A percentile compares a stretch with the other conserved stretches of the same genome.
Evolutionary conservation across 208 protist species (phyloP).

Genomic region (Histomonas meleagridis): DNA sequence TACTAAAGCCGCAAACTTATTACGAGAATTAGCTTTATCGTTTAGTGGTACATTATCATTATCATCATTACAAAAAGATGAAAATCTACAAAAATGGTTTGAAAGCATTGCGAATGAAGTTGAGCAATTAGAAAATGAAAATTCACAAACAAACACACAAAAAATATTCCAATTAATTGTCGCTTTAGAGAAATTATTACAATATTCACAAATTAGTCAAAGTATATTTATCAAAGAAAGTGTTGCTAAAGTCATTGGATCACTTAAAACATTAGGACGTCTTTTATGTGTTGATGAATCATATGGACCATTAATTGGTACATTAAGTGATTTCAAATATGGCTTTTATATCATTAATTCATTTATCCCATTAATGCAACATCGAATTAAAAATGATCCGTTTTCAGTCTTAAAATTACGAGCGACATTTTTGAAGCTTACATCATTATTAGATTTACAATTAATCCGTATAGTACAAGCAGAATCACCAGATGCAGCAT

Average conservation of each 20-base stretch:
- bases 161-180: constrained; percentile 81
- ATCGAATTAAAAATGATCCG: constrained; percentile 63
- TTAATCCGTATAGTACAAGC: constrained; percentile 72
- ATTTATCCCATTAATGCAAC: constrained; percentile 77
- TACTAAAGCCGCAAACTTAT: constrained; percentile 52
- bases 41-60: constrained; percentile 73
- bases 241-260: not conserved
- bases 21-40: constrained; percentile 67
- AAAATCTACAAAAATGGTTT: constrained; percentile 79
- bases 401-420: constrained; percentile 62
- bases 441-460: constrained; percentile 77
- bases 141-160: constrained; percentile 61
- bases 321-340: constrained; percentile 81
- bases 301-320: constrained; percentile 51
- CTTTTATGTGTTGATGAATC: not conserved
- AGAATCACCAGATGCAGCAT: constrained; percentile 39
- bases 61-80: constrained; percentile 62
- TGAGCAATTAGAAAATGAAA: constrained; percentile 52
- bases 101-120: constrained; percentile 62
- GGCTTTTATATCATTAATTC: constrained; percentile 75
- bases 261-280: not conserved
- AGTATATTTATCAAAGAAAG: constrained; percentile 23
- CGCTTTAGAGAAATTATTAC: constrained; percentile 81
- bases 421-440: constrained; percentile 83
- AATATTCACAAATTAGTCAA: constrained; percentile 69